Base-by-base conservation (phyloP, 192 early-diverging fungal species). In the Geranomyces variabilis region DNA sequence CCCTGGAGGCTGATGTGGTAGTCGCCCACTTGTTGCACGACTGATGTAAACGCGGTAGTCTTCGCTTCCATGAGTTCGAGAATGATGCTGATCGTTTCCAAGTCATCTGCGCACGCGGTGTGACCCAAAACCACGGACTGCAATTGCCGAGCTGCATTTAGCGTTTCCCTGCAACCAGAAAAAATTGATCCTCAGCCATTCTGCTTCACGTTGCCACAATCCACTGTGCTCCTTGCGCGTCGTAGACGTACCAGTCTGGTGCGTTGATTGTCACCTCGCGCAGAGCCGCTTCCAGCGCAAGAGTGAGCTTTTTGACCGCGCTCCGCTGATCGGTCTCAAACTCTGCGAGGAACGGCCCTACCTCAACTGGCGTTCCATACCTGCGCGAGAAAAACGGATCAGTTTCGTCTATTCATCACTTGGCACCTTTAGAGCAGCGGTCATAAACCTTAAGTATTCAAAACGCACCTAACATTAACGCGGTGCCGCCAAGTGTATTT, bases 261-360 rank as follows among this genome's bases (percentile, higher is more conserved):
- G 72, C 72, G 49, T 74, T 58, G 24, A 67, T 59, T 0, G 63
- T 74, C 41, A 74, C 14, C 10, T n/a, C 28, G n/a, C n/a, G 2
- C 15, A 74, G 64, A 34, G 48, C 51, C 33, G 14, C 28, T 26
- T 65, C 48, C 7, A 66, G 7, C 19, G 9, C 56, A 1, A 44
- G n/a, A 12, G 72, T 74, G n/a, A 74, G 45, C 29, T 45, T 46
- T 53, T 74, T 74, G 4, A 74, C 72, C 15, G 72, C 72, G 22
- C n/a, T 34, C 22, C 55, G 28, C 24, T 43, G 72, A 56, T 74
- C 72, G 12, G 22, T 21, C 51, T 13, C 61, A 41, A 66, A 74
- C 31, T 74, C 72, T 31, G 55, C 29, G 19, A 74, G 24, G 45
- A 43, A 74, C 7, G 63, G 55, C 43, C 21, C 36, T 0, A 74